A percentile compares a stretch with the other conserved stretches of the same genome.
Conservation (phyloP, 345 rosid genomes). For the Eucalyptus fibrosa region DNA sequence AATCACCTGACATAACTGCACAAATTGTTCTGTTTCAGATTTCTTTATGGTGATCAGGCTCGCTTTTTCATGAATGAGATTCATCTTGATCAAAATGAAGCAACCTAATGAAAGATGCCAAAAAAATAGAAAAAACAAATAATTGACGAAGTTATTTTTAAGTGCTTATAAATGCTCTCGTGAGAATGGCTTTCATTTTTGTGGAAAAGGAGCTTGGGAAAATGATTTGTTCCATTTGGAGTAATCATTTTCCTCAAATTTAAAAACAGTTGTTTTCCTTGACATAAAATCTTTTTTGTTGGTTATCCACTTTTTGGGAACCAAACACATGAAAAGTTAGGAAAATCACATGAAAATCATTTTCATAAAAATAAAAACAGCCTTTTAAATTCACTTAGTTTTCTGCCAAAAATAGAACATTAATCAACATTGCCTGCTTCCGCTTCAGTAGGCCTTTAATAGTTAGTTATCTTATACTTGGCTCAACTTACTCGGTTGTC, state of each 20-base stretch:
- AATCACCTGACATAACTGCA: no score
- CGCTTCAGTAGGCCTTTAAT: background rate
- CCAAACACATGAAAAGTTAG: background rate
- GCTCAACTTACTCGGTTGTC: background rate
- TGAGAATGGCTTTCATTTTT: background rate
- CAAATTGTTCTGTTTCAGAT: no score
- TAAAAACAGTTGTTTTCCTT: background rate
- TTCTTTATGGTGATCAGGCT: no score
- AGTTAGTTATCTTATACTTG: background rate
- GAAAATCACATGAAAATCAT: background rate
- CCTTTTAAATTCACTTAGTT: background rate
- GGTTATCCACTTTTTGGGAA: background rate
- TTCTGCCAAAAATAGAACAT: background rate
- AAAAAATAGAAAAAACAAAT: background rate
- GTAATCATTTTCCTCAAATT: background rate
- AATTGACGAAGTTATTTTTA: background rate
- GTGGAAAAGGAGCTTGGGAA: background rate
- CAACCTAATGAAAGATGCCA: background rate
- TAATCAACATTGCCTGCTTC: background rate
- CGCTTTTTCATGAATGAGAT: no score
- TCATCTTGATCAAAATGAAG: background rate
- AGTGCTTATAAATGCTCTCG: background rate
- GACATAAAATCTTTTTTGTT: background rate
- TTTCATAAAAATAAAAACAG: background rate
- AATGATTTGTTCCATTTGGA: background rate